Conservation (phyloP, 768 basidiomycete genomes). For the Lactifluus volemus region DNA sequence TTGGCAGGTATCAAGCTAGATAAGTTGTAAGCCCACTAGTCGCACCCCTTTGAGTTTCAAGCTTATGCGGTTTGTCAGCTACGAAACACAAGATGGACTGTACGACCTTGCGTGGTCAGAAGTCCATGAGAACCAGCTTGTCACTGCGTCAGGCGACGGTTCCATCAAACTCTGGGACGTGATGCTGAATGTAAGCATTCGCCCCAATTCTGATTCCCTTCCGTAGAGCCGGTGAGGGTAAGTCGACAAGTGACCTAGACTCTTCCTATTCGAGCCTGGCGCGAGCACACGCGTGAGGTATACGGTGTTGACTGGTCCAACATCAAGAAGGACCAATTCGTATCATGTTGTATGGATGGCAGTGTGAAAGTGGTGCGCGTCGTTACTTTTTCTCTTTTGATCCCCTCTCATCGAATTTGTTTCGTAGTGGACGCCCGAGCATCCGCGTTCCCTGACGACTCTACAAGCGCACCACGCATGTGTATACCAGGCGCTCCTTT, state of each 20-base stretch:
- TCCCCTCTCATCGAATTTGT: not conserved
- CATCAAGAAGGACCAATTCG: constrained; percentile 78
- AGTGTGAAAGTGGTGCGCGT: constrained; percentile 71
- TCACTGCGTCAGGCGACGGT: constrained; percentile 84
- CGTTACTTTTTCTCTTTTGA: not conserved
- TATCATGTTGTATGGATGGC: constrained; percentile 89
- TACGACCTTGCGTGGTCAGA: constrained; percentile 96
- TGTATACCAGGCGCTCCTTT: constrained; percentile 87
- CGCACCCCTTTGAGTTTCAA: not conserved
- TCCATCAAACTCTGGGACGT: constrained; percentile 88
- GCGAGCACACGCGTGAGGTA: constrained; percentile 89
- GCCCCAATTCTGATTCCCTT: not conserved
- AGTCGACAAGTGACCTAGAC: constrained; percentile 46
- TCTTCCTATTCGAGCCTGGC: constrained; percentile 85
- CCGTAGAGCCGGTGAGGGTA: constrained; percentile 23
- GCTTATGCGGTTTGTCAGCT: constrained; percentile 48
- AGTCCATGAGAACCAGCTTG: constrained; percentile 87
- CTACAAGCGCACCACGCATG: constrained; percentile 78
- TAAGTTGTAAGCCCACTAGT: constrained; percentile 49
- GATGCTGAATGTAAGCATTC: constrained; percentile 57
- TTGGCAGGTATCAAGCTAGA: constrained; percentile 43
- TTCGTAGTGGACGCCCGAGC: constrained; percentile 78
- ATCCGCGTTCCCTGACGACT: constrained; percentile 68
- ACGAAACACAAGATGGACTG: constrained; percentile 82
- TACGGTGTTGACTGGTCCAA: constrained; percentile 97